These are phyloP conservation scores for Claviceps capensis DNA, from an alignment of 2,329 filamentous ascomycete genomes.

Conservation along the genomic window DNA sequence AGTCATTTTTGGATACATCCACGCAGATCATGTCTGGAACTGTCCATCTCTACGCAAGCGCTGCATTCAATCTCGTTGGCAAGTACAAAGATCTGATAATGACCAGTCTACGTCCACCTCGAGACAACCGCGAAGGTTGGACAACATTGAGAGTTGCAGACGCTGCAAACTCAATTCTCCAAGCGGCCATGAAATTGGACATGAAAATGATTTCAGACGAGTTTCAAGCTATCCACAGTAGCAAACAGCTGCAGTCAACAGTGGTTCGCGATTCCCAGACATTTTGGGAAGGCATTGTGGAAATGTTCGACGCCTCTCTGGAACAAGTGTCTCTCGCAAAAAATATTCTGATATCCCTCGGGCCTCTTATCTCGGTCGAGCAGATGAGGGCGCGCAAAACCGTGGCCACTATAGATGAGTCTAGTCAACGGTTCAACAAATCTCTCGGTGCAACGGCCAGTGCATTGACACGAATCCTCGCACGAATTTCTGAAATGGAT, in stretches of 20 bases:
- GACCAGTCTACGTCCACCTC: constrained; percentile 17
- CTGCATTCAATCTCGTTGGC: constrained; percentile 51
- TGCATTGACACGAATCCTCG: constrained; percentile 60
- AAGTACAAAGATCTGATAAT: constrained; percentile 48
- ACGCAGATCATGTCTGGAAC: constrained; percentile 33
- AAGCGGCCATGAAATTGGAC: constrained; percentile 39
- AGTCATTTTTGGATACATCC: constrained; percentile 37
- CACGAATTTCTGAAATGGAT: constrained; percentile 65
- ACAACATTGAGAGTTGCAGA: constrained; percentile 27
- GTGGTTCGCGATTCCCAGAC: constrained; percentile 50
- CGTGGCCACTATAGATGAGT: constrained; percentile 24
- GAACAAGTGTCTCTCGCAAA: constrained; percentile 61
- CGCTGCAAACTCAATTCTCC: constrained; percentile 31
- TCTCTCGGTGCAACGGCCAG: constrained; percentile 43
- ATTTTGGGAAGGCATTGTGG: constrained; percentile 30
- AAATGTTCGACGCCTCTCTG: constrained; percentile 67
- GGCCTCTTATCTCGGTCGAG: constrained; percentile 62
- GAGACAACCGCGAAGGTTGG: constrained; percentile 20
- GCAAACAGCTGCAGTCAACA: constrained; percentile 49
- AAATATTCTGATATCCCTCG: constrained; percentile 56
- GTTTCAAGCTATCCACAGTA: constrained; percentile 44
- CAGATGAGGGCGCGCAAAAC: constrained; percentile 47
- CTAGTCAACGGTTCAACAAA: constrained; percentile 57
- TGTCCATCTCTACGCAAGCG: constrained; percentile 48
- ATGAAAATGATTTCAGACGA: constrained; percentile 29